Evolutionary conservation across 805 yeast genomes (phyloP), one percentile per base, ranked within the genome.

Genomic region (Wickerhamomyces pijperi): DNA sequence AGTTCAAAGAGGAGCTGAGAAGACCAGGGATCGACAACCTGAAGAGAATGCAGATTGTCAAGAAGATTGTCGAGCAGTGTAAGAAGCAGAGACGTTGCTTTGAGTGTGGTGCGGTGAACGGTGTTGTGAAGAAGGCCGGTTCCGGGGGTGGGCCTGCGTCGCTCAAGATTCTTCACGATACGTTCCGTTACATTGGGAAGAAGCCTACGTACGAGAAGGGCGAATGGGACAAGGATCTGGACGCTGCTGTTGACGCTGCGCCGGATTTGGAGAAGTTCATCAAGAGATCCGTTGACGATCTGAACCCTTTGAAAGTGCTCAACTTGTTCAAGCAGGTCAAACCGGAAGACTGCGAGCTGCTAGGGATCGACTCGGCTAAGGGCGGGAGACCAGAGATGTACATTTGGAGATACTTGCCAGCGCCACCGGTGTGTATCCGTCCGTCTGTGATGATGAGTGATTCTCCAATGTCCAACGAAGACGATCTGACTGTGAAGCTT

Each of bases 371-470:
- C 53, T 75, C 96, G 1, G 72, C 84, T 3, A 74, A 77, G 49
- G 85, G 87, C 31, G 96, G 97, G 36, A 72, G 97, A 48, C 98
- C 97, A 5, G 97, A 90, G 61, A 85, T 82, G 71, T 92, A 88
- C 58, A 76, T 92, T 32, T 92, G 98, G 99, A 75, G 95, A 55
- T 92, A 88, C 56, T 70, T 92, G 39, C 98, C 98, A 0, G 97
- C 97, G 0, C 98, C 99, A 1, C 99, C 99, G 0, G 97, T 94
- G 16, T 92, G 98, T 69, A 92, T 92, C 40, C 76, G 99, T 48
- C 99, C 99, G 3, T 88, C 97, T 4, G 97, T 92, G 23, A 69
- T 78, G 66, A 86, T 85, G 88, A 87, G 84, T 56, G 94, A 83
- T 48, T 73, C 80, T 5, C 76, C 82, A 19, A 92, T 94, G 25